A percentile compares a stretch with the other conserved stretches of the same genome.
phyloP scores from a whole-genome alignment of 1,284 basidiomycete genomes.

The Marasmius fiardii region DNA sequence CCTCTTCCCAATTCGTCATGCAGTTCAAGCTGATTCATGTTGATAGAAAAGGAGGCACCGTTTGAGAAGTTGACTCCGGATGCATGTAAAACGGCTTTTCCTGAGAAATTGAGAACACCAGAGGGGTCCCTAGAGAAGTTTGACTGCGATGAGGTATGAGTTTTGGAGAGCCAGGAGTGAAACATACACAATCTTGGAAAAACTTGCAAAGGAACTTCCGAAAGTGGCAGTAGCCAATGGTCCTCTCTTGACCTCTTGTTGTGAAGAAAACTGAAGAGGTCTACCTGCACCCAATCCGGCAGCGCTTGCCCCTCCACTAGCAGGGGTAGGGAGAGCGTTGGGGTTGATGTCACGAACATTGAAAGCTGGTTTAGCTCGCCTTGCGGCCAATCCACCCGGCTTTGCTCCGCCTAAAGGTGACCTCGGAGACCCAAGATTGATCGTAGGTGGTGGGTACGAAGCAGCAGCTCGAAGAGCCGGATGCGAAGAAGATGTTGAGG shows the following conservation, averaged over 20 bases:
- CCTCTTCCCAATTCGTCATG: slow-evolving; percentile 93
- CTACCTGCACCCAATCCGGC: slow-evolving; percentile 73
- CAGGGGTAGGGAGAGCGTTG: slow-evolving; percentile 30
- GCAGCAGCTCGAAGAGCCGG: slow-evolving; percentile 27
- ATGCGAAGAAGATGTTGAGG: slow-evolving; percentile 21
- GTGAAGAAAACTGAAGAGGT: slow-evolving; percentile 33
- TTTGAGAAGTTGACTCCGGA: slow-evolving; percentile 94
- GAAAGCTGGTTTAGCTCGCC: slow-evolving; percentile 56
- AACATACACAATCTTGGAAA: slow-evolving; percentile 90
- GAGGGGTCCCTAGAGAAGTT: slow-evolving; percentile 77
- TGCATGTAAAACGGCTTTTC: slow-evolving; percentile 91
- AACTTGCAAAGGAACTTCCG: slow-evolving; percentile 87
- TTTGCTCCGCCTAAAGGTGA: slow-evolving; percentile 22
- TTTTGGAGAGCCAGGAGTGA: slow-evolving; percentile 8
- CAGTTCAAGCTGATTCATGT: slow-evolving; percentile 92
- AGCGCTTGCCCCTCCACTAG: slow-evolving; percentile 48
- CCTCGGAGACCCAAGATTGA: slow-evolving; percentile 19
- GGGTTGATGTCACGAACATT: slow-evolving; percentile 61
- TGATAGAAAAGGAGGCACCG: slow-evolving; percentile 91
- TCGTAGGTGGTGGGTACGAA: slow-evolving; percentile 23
- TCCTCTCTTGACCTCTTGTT: slow-evolving; percentile 39
- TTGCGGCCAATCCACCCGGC: slow-evolving; percentile 40
- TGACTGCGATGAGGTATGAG: slow-evolving; percentile 10
- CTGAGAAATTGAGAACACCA: slow-evolving; percentile 89
- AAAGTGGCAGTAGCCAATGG: slow-evolving; percentile 27